Conservation (phyloP, 257 asterid species). For the Plantago major region DNA sequence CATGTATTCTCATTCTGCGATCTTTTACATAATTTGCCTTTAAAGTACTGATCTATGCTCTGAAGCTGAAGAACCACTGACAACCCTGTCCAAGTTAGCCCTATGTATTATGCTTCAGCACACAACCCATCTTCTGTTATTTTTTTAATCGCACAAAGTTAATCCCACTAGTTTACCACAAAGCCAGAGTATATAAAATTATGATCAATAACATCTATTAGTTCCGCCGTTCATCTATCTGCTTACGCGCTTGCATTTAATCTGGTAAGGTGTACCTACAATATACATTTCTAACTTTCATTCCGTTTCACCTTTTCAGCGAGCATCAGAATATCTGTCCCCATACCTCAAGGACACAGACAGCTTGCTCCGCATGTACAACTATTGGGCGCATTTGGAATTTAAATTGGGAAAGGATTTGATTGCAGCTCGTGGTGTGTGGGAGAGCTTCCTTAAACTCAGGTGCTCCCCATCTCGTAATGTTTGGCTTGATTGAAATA, state of each 20-base stretch:
- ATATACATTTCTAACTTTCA: slow-evolving; percentile 4
- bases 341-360: slow-evolving; percentile 63
- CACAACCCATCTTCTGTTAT: neutral
- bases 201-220: too few relatives aligned
- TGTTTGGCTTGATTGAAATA: slow-evolving; percentile 1
- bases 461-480: slow-evolving; percentile 36
- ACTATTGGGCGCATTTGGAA: slow-evolving; percentile 91
- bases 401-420: slow-evolving; percentile 60
- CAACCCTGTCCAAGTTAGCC: too few relatives aligned
- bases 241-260: too few relatives aligned
- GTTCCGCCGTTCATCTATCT: too few relatives aligned
- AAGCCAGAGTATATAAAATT: too few relatives aligned
- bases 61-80: neutral
- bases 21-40: slow-evolving; percentile 8
- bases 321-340: slow-evolving; percentile 81
- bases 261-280: neutral
- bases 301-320: slow-evolving; percentile 38
- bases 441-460: slow-evolving; percentile 86
- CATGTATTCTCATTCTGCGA: neutral
- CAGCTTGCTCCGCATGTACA: slow-evolving; percentile 49
- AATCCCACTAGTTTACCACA: too few relatives aligned
- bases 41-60: neutral
- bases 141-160: neutral
- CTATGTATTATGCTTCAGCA: neutral
- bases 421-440: slow-evolving; percentile 88